phyloP scores from a whole-genome alignment of 129 eudicot species.

The Silybum marianum region DNA sequence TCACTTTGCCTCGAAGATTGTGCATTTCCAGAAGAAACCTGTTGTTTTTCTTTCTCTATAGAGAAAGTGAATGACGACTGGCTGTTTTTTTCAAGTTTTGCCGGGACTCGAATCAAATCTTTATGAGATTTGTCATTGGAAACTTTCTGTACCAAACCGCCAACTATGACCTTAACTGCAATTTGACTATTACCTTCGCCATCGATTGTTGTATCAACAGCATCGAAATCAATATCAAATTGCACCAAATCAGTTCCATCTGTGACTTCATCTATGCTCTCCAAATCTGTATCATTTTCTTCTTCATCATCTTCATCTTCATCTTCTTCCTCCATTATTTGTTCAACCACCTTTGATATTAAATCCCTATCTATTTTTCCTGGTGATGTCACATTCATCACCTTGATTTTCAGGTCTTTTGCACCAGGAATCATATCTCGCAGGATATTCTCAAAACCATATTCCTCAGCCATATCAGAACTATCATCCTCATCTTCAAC shows the following conservation, averaged over 20 bases:
- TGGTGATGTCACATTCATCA: slow-evolving; percentile 70
- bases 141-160: slow-evolving; percentile 45
- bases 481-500: slow-evolving; percentile 54
- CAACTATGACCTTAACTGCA: slow-evolving; percentile 61
- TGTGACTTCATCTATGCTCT: slow-evolving; percentile 43
- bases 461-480: slow-evolving; percentile 43
- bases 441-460: slow-evolving; percentile 56
- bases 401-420: slow-evolving; percentile 63
- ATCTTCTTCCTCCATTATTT: slow-evolving; percentile 75
- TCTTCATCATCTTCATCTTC: slow-evolving; percentile 58
- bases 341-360: slow-evolving; percentile 67
- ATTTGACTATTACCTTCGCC: slow-evolving; percentile 58
- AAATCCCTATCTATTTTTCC: slow-evolving; percentile 59
- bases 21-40: slow-evolving; percentile 37
- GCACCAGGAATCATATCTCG: slow-evolving; percentile 82
- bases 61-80: slow-evolving; percentile 67
- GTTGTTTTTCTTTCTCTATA: slow-evolving; percentile 55
- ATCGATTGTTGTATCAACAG: slow-evolving; percentile 42
- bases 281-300: slow-evolving; percentile 43
- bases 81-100: slow-evolving; percentile 64
- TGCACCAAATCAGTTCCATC: slow-evolving; percentile 61
- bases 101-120: slow-evolving; percentile 83
- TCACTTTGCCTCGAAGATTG: slow-evolving; percentile 39
- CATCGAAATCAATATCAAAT: slow-evolving; percentile 53
- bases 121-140: slow-evolving; percentile 40